phyloP scores from a whole-genome alignment of 2,329 filamentous ascomycete species.

The Penicillium sp. region DNA sequence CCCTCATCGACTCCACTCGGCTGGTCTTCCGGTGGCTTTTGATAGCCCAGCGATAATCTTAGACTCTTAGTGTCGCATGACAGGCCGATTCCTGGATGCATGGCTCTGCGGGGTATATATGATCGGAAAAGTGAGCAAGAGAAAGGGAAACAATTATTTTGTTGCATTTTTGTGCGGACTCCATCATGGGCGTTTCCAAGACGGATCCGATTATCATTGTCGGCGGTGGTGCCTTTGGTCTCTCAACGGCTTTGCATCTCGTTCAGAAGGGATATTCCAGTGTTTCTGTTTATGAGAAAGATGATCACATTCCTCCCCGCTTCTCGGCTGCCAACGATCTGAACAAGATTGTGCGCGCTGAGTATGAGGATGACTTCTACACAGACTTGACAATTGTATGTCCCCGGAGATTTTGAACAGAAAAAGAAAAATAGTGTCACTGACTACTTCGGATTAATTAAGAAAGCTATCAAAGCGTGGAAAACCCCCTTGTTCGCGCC shows the following conservation, averaged over 20 bases:
- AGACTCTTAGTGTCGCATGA: conserved; percentile 10
- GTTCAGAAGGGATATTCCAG: conserved; percentile 49
- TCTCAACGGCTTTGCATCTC: conserved; percentile 56
- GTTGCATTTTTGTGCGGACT: not conserved
- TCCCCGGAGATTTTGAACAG: too few relatives aligned
- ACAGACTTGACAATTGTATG: conserved; percentile 58
- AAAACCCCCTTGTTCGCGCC: conserved; percentile 58
- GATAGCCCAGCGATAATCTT: too few relatives aligned
- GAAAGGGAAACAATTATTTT: not conserved
- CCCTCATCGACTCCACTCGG: conserved; percentile 19
- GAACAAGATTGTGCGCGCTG: conserved; percentile 65
- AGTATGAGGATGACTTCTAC: conserved; percentile 64
- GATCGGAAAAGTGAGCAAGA: not conserved
- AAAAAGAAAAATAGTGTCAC: not conserved
- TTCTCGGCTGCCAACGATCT: conserved; percentile 63
- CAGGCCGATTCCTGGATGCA: conserved; percentile 10
- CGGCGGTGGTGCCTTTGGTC: conserved; percentile 56
- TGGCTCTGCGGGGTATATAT: conserved; percentile 19
- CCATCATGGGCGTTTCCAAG: conserved; percentile 24
- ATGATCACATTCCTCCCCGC: conserved; percentile 51
- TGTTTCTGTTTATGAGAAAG: conserved; percentile 55
- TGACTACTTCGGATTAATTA: not conserved
- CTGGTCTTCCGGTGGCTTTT: conserved; percentile 17
- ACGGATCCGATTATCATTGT: conserved; percentile 38
- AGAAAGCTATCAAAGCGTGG: conserved; percentile 60